Percentiles rank a stretch among this genome's conserved stretches.
phyloP scores from a whole-genome alignment of 2,329 filamentous ascomycete species.

The Phaeosphaeria sp. region DNA sequence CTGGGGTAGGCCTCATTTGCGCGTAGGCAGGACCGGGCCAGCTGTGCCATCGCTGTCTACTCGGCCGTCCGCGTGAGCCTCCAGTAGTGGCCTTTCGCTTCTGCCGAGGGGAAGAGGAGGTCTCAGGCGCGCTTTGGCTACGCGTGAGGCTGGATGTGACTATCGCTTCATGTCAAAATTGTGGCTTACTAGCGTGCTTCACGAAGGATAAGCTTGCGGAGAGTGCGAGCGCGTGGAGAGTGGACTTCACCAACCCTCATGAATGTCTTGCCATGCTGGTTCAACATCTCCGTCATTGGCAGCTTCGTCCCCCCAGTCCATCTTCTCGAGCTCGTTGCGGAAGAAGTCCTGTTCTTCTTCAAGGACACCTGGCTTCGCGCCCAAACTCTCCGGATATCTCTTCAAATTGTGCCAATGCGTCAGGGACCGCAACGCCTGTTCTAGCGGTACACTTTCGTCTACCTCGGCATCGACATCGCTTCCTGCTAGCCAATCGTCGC shows the following conservation, averaged over 20 bases:
- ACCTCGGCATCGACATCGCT: conserved; percentile 93
- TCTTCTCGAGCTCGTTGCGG: conserved; percentile 57
- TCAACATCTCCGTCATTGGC: conserved; percentile 33
- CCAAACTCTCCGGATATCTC: conserved; percentile 81
- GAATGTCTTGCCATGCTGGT: conserved; percentile 30
- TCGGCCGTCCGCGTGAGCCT: conserved; percentile 4
- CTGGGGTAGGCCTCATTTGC: neutral
- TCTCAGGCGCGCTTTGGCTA: conserved; percentile 2
- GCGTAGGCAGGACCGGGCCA: conserved; percentile 1
- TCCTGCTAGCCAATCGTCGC: conserved; percentile 93
- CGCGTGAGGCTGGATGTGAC: conserved; percentile 6
- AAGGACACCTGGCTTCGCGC: conserved; percentile 48
- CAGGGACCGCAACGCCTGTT: conserved; percentile 85
- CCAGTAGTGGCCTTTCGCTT: conserved; percentile 9
- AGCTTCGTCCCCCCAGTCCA: conserved; percentile 50
- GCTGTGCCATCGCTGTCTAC: conserved; percentile 1
- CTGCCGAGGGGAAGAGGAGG: conserved; percentile 1
- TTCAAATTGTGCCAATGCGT: conserved; percentile 95
- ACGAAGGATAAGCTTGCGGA: neutral
- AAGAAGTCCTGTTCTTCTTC: conserved; percentile 59
- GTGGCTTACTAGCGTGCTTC: neutral
- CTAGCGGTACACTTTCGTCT: conserved; percentile 87
- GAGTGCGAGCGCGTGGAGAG: conserved; percentile 2
- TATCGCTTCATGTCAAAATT: conserved; percentile 10
- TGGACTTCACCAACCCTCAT: conserved; percentile 39